These are phyloP conservation scores for Penicillium sp. DNA, from an alignment of 2,329 filamentous ascomycete species.

Conservation along the genomic window DNA sequence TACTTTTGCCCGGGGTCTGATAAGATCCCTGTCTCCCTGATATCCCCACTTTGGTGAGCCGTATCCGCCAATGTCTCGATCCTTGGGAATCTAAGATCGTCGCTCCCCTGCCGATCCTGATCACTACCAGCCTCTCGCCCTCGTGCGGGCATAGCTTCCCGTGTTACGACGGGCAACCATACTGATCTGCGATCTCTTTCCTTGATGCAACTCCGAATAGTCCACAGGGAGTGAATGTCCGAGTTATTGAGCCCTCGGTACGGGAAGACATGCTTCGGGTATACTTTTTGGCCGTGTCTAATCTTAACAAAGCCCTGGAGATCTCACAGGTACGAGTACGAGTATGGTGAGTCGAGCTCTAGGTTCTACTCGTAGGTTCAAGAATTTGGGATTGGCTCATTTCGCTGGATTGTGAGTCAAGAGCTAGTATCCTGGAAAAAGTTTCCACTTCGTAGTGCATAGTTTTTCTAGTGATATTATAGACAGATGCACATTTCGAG, in stretches of 20 bases:
- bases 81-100: background rate
- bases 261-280: background rate
- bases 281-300: background rate
- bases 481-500: too few relatives aligned
- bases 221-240: background rate
- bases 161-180: conserved; percentile 8
- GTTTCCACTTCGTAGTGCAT: too few relatives aligned
- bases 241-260: background rate
- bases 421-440: too few relatives aligned
- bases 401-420: too few relatives aligned
- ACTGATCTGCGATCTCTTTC: background rate
- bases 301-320: background rate
- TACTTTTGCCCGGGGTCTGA: background rate
- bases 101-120: background rate
- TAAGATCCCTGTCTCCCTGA: background rate
- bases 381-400: background rate
- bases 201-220: background rate
- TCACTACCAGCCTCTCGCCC: background rate
- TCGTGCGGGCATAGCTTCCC: background rate
- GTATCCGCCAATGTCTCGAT: background rate
- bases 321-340: background rate
- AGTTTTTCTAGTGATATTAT: too few relatives aligned
- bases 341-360: background rate
- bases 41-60: background rate
- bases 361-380: too few relatives aligned